phyloP scores from a whole-genome alignment of 176 grass and related monocot species.

The Ensete glaucum region DNA sequence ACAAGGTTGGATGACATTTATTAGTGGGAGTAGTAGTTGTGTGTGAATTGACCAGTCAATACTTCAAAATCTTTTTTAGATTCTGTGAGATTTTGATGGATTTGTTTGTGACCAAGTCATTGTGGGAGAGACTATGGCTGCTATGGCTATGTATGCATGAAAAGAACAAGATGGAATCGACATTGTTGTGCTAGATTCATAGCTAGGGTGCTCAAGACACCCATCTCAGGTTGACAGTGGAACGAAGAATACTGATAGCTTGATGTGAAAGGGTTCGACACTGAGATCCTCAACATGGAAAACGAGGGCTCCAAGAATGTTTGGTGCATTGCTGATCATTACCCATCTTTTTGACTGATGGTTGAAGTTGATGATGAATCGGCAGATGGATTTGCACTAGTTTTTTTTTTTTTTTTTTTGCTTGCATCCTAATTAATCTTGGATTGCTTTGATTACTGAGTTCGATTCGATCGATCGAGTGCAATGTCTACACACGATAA shows the following conservation, averaged over 20 bases:
- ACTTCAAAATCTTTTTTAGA: not conserved
- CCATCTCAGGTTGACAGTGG: not conserved
- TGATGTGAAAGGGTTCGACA: not conserved
- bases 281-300: not conserved
- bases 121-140: not conserved
- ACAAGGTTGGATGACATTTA: no score
- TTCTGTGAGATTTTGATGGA: slow-evolving; percentile 5
- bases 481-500: no score
- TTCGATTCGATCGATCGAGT: no score
- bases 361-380: no score
- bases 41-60: not conserved
- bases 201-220: not conserved
- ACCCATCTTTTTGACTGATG: no score
- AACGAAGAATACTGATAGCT: not conserved
- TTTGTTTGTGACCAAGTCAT: not conserved
- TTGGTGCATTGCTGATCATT: no score
- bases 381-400: no score
- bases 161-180: not conserved
- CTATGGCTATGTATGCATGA: not conserved
- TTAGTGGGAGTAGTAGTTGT: no score
- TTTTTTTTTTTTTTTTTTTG: no score
- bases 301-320: no score
- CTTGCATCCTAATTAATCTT: no score
- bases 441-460: no score
- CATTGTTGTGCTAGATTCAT: not conserved